Base-by-base conservation (phyloP, 192 early-diverging fungal species). In the Diversispora eburnea region DNA sequence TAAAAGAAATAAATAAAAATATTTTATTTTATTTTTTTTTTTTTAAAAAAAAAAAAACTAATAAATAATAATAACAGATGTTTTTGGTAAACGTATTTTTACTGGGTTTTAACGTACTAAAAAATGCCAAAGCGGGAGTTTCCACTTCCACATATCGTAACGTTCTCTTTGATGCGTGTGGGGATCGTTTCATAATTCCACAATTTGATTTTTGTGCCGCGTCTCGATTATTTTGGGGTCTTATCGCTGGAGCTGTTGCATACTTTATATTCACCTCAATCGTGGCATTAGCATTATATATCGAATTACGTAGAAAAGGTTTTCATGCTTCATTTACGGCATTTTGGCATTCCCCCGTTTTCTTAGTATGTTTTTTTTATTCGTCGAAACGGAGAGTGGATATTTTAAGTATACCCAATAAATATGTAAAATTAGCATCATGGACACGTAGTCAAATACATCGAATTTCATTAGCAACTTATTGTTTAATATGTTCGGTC, bases 121-220 rank as follows among this genome's bases (percentile, higher is more conserved):
- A 41, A 42, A 17, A 62, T 61, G 70, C 70, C 5, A 55, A 62
- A 17, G 25, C 3, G 46, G 56, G 25, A 20, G 70, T 72, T 1
- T n/a, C 17, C 2, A 41, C 15, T 33, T 45, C n/a, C 41, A 70
- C 67, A 0, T 47, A 51, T 22, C 10, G 20, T 58, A 62, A 46
- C 41, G 25, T 62, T 33, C n/a, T 72, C 15, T 48, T 48, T 46
- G 58, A 72, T 8, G 70, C 70, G 49, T 72, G 70, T 9, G 25
- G 41, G 22, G 70, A 72, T 62, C 58, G 70, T 49, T 72, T 19
- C 7, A 20, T 42, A n/a, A 72, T 72, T 61, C 45, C 45, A 12
- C 51, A 62, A 46, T 72, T 72, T 46, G 70, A 72, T 33, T 72
- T 48, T 57, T 72, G 70, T 39, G 58, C 70, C 3, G 70, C 70